These are phyloP conservation scores for Claviceps sp. DNA, from an alignment of 2,329 filamentous ascomycete genomes.

Conservation along the genomic window DNA sequence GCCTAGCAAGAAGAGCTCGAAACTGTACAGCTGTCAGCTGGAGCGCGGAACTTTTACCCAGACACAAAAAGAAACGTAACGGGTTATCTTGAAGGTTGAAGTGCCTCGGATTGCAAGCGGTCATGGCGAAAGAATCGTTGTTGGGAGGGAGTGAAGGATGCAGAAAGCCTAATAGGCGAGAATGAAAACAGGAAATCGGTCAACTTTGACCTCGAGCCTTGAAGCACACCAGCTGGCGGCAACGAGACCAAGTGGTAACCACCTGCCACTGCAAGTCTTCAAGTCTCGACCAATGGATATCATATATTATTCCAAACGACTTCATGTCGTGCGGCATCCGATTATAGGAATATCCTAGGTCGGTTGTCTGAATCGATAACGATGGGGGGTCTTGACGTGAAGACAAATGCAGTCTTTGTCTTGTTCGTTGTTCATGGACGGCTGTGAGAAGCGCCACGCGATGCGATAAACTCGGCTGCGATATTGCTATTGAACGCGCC, in stretches of 20 bases:
- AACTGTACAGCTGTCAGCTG: conserved; percentile 39
- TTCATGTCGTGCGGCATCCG: background rate
- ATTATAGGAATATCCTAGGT: background rate
- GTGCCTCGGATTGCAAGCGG: conserved; percentile 25
- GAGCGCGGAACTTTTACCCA: background rate
- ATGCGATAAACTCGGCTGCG: no score
- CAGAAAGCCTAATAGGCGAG: no score
- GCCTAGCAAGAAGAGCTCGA: conserved; percentile 80
- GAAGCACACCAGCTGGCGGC: background rate
- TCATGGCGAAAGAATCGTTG: conserved; percentile 13
- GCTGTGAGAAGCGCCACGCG: background rate
- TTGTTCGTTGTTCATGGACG: background rate
- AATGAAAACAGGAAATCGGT: background rate
- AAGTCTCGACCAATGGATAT: background rate
- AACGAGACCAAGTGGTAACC: background rate
- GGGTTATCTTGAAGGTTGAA: conserved; percentile 23
- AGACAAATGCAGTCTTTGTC: background rate
- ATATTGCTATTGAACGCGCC: background rate
- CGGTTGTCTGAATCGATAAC: background rate
- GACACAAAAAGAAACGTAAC: conserved; percentile 16
- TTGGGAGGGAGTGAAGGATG: background rate
- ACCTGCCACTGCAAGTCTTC: background rate
- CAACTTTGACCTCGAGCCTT: background rate
- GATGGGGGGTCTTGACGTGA: background rate
- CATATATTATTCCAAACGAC: background rate